A percentile compares a stretch with the other conserved stretches of the same genome.
phyloP scores from a whole-genome alignment of 352 stramenopile genomes.

The Phytophthora pinifolia region DNA sequence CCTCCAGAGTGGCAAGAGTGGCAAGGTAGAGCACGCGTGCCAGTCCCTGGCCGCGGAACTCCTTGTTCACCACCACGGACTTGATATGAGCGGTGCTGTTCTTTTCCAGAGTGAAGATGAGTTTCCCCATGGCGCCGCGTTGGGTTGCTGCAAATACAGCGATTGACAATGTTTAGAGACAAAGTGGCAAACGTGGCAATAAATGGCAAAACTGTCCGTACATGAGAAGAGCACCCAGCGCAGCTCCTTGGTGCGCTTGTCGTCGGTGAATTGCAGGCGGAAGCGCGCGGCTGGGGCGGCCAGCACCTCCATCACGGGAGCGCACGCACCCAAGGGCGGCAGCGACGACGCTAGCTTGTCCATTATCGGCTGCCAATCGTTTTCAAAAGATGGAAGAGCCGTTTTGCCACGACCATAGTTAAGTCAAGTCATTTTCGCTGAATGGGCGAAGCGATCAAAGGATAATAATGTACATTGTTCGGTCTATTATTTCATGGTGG shows the following conservation, averaged over 20 bases:
- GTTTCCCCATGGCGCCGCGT: slow-evolving; percentile 70
- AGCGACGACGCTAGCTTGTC: neutral
- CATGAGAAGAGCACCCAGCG: slow-evolving; percentile 82
- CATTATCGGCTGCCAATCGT: neutral
- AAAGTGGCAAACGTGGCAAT: too few relatives aligned
- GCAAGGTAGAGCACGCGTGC: slow-evolving; percentile 79
- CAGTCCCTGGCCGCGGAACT: slow-evolving; percentile 70
- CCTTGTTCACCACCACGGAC: slow-evolving; percentile 65
- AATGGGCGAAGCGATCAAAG: slow-evolving; percentile 5
- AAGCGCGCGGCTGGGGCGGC: slow-evolving; percentile 43
- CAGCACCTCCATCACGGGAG: slow-evolving; percentile 50
- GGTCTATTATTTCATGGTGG: slow-evolving; percentile 17
- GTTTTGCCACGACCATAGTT: neutral
- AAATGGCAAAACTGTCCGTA: slow-evolving; percentile 10
- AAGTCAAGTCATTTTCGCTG: slow-evolving; percentile 12
- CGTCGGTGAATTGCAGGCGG: slow-evolving; percentile 72
- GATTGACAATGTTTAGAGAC: neutral
- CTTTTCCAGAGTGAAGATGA: slow-evolving; percentile 80
- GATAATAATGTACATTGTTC: neutral
- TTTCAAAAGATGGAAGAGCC: too few relatives aligned
- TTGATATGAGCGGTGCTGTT: slow-evolving; percentile 68
- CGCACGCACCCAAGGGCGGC: slow-evolving; percentile 31
- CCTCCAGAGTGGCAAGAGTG: slow-evolving; percentile 59
- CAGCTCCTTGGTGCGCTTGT: slow-evolving; percentile 67
- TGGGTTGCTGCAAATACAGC: slow-evolving; percentile 29